phyloP scores from a whole-genome alignment of 1,139 yeast genomes.

The Candida albicans region DNA sequence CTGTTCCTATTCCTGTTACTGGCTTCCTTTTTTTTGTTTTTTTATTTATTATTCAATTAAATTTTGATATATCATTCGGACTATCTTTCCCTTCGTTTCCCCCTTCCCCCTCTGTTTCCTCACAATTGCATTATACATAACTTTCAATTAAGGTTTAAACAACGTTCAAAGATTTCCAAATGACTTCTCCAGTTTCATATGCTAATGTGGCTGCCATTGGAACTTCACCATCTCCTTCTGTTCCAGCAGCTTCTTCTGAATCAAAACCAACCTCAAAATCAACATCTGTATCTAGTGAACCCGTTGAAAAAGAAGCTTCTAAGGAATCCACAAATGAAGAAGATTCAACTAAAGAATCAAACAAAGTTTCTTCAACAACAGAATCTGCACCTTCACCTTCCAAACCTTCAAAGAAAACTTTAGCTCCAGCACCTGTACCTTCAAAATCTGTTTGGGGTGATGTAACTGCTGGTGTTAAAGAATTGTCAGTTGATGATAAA shows the following conservation, averaged over 20 bases:
- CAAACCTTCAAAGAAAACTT: constrained; percentile 40
- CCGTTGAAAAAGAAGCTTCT: too few species aligned
- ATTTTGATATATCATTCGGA: too few species aligned
- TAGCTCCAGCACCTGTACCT: constrained; percentile 82
- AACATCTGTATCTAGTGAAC: too few species aligned
- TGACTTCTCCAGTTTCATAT: constrained; percentile 22
- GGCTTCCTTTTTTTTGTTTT: too few species aligned
- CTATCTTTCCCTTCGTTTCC: too few species aligned
- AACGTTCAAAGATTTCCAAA: not conserved
- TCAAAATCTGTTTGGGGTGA: constrained; percentile 68
- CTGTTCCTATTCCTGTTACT: too few species aligned
- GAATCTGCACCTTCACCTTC: constrained; percentile 21
- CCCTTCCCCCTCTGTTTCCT: too few species aligned
- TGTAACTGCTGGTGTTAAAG: constrained; percentile 18
- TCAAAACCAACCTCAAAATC: not conserved
- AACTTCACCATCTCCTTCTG: constrained; percentile 7
- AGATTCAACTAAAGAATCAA: not conserved
- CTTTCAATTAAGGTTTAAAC: not conserved
- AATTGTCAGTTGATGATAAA: constrained; percentile 39
- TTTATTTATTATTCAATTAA: too few species aligned
- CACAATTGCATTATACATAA: too few species aligned
- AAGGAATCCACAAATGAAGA: not conserved
- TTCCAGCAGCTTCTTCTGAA: constrained; percentile 3
- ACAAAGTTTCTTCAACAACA: constrained; percentile 1
- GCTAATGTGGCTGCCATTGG: constrained; percentile 46